Evolutionary conservation across 2,329 filamentous ascomycete genomes (phyloP).

Genomic region (Colletotrichum aenigma): DNA sequence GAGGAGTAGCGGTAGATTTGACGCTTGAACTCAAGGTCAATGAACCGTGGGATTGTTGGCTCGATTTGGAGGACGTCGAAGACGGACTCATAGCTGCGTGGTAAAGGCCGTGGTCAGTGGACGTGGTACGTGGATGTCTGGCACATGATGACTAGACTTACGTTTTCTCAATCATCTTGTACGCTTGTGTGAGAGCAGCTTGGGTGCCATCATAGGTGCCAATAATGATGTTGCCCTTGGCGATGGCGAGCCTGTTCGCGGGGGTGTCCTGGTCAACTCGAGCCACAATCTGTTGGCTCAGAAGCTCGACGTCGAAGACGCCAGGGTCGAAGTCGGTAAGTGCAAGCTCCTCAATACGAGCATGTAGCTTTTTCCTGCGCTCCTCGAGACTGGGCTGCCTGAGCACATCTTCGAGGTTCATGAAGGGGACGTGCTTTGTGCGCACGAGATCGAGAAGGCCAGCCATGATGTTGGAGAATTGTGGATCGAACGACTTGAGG

Average conservation of each 20-base stretch:
- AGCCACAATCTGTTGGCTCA: constrained; percentile 31
- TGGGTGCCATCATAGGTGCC: constrained; percentile 38
- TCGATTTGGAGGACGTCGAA: constrained; percentile 38
- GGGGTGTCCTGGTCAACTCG: constrained; percentile 27
- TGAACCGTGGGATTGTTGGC: constrained; percentile 33
- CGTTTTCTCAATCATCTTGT: constrained; percentile 37
- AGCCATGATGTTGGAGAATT: background rate
- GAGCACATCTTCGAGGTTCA: constrained; percentile 24
- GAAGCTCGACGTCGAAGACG: constrained; percentile 34
- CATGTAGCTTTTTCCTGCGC: constrained; percentile 26
- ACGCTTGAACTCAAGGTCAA: constrained; percentile 31
- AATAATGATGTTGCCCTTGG: constrained; percentile 30
- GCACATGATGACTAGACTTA: constrained; percentile 10
- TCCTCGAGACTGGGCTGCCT: constrained; percentile 29
- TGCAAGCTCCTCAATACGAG: constrained; percentile 27
- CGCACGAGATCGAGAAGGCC: background rate
- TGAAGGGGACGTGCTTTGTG: background rate
- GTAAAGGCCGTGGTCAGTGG: background rate
- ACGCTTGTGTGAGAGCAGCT: constrained; percentile 36
- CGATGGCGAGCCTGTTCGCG: constrained; percentile 23
- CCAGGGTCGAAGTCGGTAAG: constrained; percentile 37
- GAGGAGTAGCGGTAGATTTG: constrained; percentile 30
- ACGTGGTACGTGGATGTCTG: accelerated
- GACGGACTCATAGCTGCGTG: constrained; percentile 33
- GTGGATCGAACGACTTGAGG: background rate